Evolutionary conservation across 1,284 basidiomycete species (phyloP).

Genomic region (Apiotrichum akiyoshidainum): DNA sequence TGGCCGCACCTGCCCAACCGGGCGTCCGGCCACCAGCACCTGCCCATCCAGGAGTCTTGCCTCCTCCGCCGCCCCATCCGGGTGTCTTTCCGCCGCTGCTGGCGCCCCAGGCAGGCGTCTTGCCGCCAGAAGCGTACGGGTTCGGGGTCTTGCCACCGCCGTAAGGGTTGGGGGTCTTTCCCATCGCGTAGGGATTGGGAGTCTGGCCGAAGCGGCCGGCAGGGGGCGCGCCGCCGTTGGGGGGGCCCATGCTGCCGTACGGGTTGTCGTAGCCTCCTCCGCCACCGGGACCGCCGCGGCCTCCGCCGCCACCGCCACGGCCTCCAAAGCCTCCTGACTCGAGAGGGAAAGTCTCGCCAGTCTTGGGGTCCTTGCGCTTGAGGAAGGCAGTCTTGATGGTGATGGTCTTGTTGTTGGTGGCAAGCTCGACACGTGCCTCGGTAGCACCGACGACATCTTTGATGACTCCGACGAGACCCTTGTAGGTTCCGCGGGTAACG

Average conservation of each 20-base stretch:
- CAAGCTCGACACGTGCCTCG: conserved; percentile 83
- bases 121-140: conserved; percentile 49
- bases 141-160: conserved; percentile 8
- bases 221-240: conserved; percentile 33
- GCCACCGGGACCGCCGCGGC: conserved; percentile 3
- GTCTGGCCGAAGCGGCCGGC: conserved; percentile 58
- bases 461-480: conserved; percentile 87
- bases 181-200: conserved; percentile 59
- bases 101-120: conserved; percentile 57
- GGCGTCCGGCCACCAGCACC: conserved; percentile 49
- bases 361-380: conserved; percentile 63
- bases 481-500: conserved; percentile 82
- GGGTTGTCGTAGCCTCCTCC: conserved; percentile 40
- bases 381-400: conserved; percentile 79
- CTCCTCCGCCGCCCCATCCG: conserved; percentile 21
- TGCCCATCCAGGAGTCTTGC: conserved; percentile 59
- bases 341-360: conserved; percentile 50
- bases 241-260: conserved; percentile 25
- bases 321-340: conserved; percentile 28
- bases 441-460: conserved; percentile 85
- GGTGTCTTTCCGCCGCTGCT: conserved; percentile 49
- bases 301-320: conserved; percentile 20
- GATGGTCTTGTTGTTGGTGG: conserved; percentile 85
- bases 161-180: conserved; percentile 55
- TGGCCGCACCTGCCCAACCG: conserved; percentile 32